Percentiles rank a stretch among this genome's conserved stretches.
phyloP scores from a whole-genome alignment of 345 rosid genomes.

The Cardamine occulta region DNA sequence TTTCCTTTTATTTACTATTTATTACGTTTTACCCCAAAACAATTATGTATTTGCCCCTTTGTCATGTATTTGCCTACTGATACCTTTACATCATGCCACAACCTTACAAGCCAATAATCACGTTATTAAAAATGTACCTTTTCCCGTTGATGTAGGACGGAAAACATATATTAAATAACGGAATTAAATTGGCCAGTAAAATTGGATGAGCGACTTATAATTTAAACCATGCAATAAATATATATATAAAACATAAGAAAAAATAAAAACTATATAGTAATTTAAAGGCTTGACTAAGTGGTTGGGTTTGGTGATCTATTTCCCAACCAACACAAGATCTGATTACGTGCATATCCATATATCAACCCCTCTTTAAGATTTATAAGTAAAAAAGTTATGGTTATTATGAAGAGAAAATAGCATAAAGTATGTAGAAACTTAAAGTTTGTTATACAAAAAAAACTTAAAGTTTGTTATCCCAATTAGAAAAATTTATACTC shows the following conservation, averaged over 20 bases:
- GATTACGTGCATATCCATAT: conserved; percentile 39
- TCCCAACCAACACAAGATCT: conserved; percentile 45
- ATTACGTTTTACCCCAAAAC: neutral
- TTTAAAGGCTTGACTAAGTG: conserved; percentile 41
- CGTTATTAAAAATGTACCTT: conserved; percentile 17
- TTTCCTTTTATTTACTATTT: neutral
- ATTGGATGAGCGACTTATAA: conserved; percentile 37
- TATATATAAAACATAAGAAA: neutral
- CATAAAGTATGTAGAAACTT: neutral
- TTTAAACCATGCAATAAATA: conserved; percentile 27
- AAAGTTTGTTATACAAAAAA: neutral
- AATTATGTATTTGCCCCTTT: neutral
- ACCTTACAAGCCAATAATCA: neutral
- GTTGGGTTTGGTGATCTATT: conserved; percentile 51
- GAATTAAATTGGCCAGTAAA: conserved; percentile 41
- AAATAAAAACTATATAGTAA: conserved; percentile 2
- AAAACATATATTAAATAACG: conserved; percentile 27
- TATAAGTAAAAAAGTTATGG: conserved; percentile 2
- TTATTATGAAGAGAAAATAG: conserved; percentile 11
- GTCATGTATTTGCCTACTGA: neutral
- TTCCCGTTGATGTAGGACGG: conserved; percentile 20
- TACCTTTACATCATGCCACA: neutral
- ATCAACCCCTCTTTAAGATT: conserved; percentile 28
- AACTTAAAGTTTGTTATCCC: neutral
- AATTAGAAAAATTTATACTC: neutral